These are phyloP conservation scores for Geosmithia flava DNA, from an alignment of 2,329 filamentous ascomycete species.

Conservation along the genomic window DNA sequence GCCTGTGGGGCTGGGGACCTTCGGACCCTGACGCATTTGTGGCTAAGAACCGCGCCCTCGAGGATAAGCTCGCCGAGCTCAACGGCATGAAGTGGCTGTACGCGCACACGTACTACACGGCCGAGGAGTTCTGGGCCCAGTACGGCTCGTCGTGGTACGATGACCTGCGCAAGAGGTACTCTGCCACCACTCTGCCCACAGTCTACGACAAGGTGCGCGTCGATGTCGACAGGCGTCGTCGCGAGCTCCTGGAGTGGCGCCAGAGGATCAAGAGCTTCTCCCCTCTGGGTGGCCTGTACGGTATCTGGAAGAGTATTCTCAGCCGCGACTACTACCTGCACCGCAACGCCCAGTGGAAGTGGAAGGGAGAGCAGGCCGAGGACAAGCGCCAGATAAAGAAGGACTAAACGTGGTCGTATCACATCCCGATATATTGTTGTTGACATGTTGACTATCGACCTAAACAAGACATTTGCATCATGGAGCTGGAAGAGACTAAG, in stretches of 20 bases:
- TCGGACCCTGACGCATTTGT: slow-evolving; percentile 46
- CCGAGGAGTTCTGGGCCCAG: slow-evolving; percentile 55
- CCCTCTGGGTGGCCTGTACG: slow-evolving; percentile 47
- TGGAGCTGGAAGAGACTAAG: neutral
- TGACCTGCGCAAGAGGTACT: slow-evolving; percentile 47
- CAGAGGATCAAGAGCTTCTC: slow-evolving; percentile 32
- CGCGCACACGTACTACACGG: slow-evolving; percentile 73
- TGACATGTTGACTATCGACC: no score
- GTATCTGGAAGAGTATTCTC: slow-evolving; percentile 45
- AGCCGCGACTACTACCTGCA: slow-evolving; percentile 44
- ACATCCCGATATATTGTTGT: no score
- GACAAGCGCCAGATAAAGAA: neutral
- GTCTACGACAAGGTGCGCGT: slow-evolving; percentile 62
- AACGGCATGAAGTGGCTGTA: slow-evolving; percentile 82
- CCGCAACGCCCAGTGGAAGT: slow-evolving; percentile 40
- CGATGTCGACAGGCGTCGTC: slow-evolving; percentile 30
- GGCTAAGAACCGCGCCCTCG: slow-evolving; percentile 56
- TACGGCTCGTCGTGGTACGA: slow-evolving; percentile 51
- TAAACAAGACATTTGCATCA: neutral
- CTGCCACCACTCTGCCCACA: slow-evolving; percentile 47
- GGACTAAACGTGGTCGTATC: neutral
- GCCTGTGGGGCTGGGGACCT: slow-evolving; percentile 73
- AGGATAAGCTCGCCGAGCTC: slow-evolving; percentile 54
- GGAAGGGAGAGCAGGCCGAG: slow-evolving; percentile 18
- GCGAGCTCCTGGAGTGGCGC: slow-evolving; percentile 22